Evolutionary conservation across 441 rosid genomes (phyloP).

Genomic region (Erodium texanum): DNA sequence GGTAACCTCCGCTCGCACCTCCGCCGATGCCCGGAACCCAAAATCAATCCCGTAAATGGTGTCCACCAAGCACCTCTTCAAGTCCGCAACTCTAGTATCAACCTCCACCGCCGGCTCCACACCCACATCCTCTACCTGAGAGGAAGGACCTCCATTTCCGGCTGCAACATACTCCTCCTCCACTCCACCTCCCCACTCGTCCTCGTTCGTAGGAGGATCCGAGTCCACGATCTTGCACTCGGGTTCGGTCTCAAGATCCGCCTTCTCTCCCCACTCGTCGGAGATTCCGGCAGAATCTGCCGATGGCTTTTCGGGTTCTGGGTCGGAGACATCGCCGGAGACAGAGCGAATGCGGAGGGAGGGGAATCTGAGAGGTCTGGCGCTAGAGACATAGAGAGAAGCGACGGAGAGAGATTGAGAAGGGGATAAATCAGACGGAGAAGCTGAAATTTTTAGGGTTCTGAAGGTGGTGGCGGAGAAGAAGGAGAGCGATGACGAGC

Average conservation of each 20-base stretch:
- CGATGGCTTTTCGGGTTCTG: slow-evolving; percentile 16
- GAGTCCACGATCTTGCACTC: slow-evolving; percentile 26
- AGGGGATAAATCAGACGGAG: slow-evolving; percentile 10
- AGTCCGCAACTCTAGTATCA: slow-evolving; percentile 32
- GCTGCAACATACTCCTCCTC: no score
- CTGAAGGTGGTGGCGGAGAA: neutral
- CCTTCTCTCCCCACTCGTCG: slow-evolving; percentile 87
- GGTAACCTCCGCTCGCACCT: slow-evolving; percentile 74
- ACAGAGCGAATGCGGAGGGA: slow-evolving; percentile 13
- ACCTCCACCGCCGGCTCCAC: slow-evolving; percentile 17
- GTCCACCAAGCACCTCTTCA: slow-evolving; percentile 75
- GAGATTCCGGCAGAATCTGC: slow-evolving; percentile 23
- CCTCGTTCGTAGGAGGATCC: slow-evolving; percentile 81
- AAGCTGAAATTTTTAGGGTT: slow-evolving; percentile 9
- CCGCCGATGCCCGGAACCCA: slow-evolving; percentile 63
- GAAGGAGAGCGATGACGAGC: slow-evolving; percentile 25
- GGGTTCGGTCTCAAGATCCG: slow-evolving; percentile 18
- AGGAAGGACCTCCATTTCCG: slow-evolving; percentile 18
- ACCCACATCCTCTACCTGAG: neutral
- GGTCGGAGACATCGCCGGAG: slow-evolving; percentile 19
- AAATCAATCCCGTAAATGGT: slow-evolving; percentile 72
- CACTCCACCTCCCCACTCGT: slow-evolving; percentile 71
- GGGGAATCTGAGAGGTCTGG: slow-evolving; percentile 19
- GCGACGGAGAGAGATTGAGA: no score
- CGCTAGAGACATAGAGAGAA: slow-evolving; percentile 2